Conservation (phyloP, 1,284 basidiomycete species). For the Sphaerobolus stellatus region DNA sequence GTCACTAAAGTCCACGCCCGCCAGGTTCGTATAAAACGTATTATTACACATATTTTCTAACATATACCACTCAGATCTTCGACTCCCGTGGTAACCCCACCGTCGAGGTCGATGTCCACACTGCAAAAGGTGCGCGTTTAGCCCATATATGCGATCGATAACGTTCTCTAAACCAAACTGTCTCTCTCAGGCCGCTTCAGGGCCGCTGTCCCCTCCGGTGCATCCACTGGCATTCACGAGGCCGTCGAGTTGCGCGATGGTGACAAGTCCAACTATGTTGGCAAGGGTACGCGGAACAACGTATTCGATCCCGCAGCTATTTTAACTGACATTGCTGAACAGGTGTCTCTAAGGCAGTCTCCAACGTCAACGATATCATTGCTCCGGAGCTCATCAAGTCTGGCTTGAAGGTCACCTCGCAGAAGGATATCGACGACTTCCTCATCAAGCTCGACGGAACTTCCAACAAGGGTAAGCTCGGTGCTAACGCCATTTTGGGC, state of each 20-base stretch:
- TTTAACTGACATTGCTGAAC: background rate
- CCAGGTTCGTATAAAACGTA: constrained; percentile 56
- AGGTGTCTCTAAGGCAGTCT: constrained; percentile 94
- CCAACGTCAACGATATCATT: constrained; percentile 93
- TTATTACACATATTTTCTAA: constrained; percentile 8
- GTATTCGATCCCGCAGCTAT: background rate
- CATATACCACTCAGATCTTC: constrained; percentile 71
- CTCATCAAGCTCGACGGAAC: constrained; percentile 98
- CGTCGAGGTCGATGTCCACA: constrained; percentile 92
- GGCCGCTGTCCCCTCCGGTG: constrained; percentile 95
- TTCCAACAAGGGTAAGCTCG: constrained; percentile 98
- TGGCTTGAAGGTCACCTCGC: constrained; percentile 83
- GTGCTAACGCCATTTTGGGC: constrained; percentile 99
- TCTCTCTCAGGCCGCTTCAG: constrained; percentile 78
- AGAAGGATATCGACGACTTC: constrained; percentile 98
- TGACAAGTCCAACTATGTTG: constrained; percentile 90
- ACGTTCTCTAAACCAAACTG: constrained; percentile 8
- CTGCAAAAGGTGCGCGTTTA: constrained; percentile 69
- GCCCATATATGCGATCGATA: background rate
- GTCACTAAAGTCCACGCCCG: constrained; percentile 85
- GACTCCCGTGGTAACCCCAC: constrained; percentile 96
- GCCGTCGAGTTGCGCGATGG: constrained; percentile 98
- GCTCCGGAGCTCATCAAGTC: constrained; percentile 89
- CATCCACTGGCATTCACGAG: constrained; percentile 98
- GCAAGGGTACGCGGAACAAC: constrained; percentile 70